phyloP scores from a whole-genome alignment of 1,284 basidiomycete species.

The Melanopsichium pennsylvanicum region DNA sequence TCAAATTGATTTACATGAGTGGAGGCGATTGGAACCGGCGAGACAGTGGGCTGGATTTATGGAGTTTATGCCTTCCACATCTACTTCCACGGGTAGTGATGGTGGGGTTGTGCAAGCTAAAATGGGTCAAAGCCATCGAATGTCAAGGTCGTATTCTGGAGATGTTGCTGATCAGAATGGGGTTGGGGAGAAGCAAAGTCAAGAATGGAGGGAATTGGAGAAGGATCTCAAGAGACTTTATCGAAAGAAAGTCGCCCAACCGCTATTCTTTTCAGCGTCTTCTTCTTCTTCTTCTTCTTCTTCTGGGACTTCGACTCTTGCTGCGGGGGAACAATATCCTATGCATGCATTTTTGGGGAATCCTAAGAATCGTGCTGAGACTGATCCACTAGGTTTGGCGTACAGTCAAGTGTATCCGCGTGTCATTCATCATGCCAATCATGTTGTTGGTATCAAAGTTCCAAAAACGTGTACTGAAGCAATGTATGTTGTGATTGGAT shows the following conservation, averaged over 20 bases:
- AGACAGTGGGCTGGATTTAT: slow-evolving; percentile 24
- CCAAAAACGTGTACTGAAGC: slow-evolving; percentile 7
- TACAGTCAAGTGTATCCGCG: slow-evolving; percentile 25
- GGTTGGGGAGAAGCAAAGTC: too few species aligned
- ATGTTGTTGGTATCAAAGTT: slow-evolving; percentile 24
- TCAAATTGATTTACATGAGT: slow-evolving; percentile 35
- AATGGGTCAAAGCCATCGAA: too few species aligned
- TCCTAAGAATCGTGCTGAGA: background rate
- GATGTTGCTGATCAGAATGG: too few species aligned
- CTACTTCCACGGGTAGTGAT: too few species aligned
- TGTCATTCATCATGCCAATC: slow-evolving; percentile 30
- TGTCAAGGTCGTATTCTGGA: too few species aligned
- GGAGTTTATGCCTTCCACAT: slow-evolving; percentile 32
- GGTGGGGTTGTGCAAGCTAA: too few species aligned
- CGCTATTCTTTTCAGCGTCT: too few species aligned
- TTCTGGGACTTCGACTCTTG: too few species aligned
- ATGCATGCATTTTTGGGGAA: slow-evolving; percentile 22
- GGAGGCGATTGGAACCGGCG: slow-evolving; percentile 26
- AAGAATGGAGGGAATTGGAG: slow-evolving; percentile 12
- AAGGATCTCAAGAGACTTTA: slow-evolving; percentile 19
- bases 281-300: too few species aligned
- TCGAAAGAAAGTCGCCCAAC: slow-evolving; percentile 11
- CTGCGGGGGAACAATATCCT: slow-evolving; percentile 5
- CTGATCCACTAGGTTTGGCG: slow-evolving; percentile 21
- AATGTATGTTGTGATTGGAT: slow-evolving; percentile 11